Evolutionary conservation across 2,329 filamentous ascomycete genomes (phyloP), one percentile per base, ranked within the genome.

Genomic region (Parastagonospora avenae): DNA sequence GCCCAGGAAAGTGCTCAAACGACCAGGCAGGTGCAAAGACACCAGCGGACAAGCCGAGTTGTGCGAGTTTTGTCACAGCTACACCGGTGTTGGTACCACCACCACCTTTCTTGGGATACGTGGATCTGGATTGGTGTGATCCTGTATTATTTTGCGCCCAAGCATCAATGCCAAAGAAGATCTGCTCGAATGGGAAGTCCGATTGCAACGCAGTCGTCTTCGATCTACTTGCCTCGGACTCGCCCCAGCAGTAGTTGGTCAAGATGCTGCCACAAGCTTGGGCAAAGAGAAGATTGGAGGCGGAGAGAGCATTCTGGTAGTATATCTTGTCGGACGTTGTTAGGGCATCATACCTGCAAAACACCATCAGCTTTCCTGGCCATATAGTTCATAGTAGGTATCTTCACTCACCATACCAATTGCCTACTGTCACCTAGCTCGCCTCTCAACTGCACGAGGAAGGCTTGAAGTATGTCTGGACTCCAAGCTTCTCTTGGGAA

Each of bases 21-120:
- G 74, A 73, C 78, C 77, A 79, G 4, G 75, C 78, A 2, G 77
- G 77, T 7, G 73, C 77, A 55, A 79, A 80, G 1, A 79, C 58
- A 4, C 75, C 77, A 31, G 67, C 71, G n/a, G 72, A 70, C 6
- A 77, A 62, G 1, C 70, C 69, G 4, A 64, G 37, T 10, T 70
- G 59, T 1, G 70, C 65, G 12, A 79, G 67, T 28, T 69, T 73
- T 4, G 62, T 53, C 4, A 78, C 68, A 8, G 75, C 77, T 6
- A 74, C 38, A 1, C 74, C 75, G 27, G 73, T 76, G 15, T 75
- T 76, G 1, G 75, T 77, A 14, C 76, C 75, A 9, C 75, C 75
- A 8, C 75, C 75, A 11, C 66, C 66, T 31, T 67, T 57, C 32
- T 62, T 60, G 4, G 75, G 75, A 52, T 69, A 77, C 0, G 75